phyloP scores from a whole-genome alignment of 805 yeast species.

The Ogataea ramenticola region DNA sequence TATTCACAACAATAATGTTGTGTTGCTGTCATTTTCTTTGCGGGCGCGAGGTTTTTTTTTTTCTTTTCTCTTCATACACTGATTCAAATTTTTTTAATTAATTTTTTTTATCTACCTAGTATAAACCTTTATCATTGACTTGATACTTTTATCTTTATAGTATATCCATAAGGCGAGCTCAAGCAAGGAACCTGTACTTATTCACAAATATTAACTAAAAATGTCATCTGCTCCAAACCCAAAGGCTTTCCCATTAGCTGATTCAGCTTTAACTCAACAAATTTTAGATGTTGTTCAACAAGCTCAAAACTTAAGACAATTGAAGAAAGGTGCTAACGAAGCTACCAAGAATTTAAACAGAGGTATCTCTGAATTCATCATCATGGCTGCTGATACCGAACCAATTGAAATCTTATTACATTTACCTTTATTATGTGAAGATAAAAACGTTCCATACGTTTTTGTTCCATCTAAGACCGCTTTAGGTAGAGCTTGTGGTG shows the following conservation, averaged over 20 bases:
- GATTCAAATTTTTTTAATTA: not conserved
- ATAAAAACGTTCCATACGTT: slow-evolving; percentile 98
- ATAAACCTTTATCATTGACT: not conserved
- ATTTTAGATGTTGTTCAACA: slow-evolving; percentile 97
- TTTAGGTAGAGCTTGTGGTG: slow-evolving; percentile 99
- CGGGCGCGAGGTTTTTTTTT: not conserved
- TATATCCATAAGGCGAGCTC: slow-evolving; percentile 29
- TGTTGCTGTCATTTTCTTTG: too few relatives aligned
- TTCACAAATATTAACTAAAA: slow-evolving; percentile 5
- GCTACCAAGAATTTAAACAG: slow-evolving; percentile 98
- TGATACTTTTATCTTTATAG: not conserved
- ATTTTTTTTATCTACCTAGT: not conserved
- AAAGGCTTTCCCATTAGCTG: slow-evolving; percentile 98
- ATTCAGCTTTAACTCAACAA: slow-evolving; percentile 90
- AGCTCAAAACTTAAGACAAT: slow-evolving; percentile 95
- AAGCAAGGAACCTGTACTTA: slow-evolving; percentile 45
- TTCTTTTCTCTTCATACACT: not conserved
- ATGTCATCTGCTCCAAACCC: slow-evolving; percentile 93
- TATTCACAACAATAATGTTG: too few relatives aligned
- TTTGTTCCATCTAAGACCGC: slow-evolving; percentile 98
- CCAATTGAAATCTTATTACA: slow-evolving; percentile 98
- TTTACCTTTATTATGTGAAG: slow-evolving; percentile 96
- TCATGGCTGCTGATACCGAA: slow-evolving; percentile 99
- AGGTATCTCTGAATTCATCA: slow-evolving; percentile 98
- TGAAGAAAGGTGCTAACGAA: slow-evolving; percentile 99